Evolutionary conservation across 305 asterid species (phyloP).

Genomic region (Rubia peregrina): DNA sequence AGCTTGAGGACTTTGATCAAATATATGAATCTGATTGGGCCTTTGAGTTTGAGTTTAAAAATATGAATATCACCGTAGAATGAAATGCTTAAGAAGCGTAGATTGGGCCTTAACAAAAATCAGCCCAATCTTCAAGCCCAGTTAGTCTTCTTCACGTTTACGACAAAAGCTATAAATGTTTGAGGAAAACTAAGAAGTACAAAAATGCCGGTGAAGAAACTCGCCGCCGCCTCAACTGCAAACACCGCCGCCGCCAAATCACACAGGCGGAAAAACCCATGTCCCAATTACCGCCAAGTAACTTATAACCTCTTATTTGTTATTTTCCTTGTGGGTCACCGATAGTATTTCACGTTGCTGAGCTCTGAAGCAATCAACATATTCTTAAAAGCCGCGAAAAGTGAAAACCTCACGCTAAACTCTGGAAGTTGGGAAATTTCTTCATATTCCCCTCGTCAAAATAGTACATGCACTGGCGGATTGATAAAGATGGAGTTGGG

Average conservation of each 20-base stretch:
- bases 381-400: background rate
- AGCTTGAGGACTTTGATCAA: too few species aligned
- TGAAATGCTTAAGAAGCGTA: too few species aligned
- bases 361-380: constrained; percentile 8
- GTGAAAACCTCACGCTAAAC: background rate
- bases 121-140: background rate
- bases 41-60: too few species aligned
- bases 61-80: too few species aligned
- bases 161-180: background rate
- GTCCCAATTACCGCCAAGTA: background rate
- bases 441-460: background rate
- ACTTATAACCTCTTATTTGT: background rate
- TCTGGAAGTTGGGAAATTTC: background rate
- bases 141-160: background rate
- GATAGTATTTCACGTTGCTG: background rate
- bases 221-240: background rate
- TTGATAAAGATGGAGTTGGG: constrained; percentile 23
- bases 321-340: background rate
- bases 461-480: background rate
- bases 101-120: background rate
- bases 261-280: background rate
- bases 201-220: background rate
- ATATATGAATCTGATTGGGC: too few species aligned
- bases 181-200: background rate
- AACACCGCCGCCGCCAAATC: background rate